Percentiles rank a stretch among this genome's conserved stretches.
phyloP scores from a whole-genome alignment of 768 basidiomycete genomes.

The Postia placenta region DNA sequence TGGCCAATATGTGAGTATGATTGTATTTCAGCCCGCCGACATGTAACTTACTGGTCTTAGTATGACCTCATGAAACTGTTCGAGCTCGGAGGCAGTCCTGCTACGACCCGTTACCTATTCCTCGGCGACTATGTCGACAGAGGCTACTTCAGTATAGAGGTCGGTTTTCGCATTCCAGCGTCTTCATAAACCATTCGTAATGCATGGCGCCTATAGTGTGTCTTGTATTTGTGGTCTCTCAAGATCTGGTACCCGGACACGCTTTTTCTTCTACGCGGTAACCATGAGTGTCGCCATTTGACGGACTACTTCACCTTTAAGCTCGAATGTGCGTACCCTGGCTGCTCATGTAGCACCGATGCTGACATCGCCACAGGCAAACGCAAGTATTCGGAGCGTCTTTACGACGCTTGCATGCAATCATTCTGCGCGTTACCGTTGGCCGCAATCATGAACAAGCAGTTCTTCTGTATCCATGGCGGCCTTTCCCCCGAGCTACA shows the following conservation, averaged over 20 bases:
- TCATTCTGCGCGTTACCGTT: slow-evolving; percentile 94
- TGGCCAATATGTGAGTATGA: slow-evolving; percentile 87
- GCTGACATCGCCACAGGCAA: slow-evolving; percentile 53
- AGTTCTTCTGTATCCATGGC: slow-evolving; percentile 97
- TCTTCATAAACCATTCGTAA: too few relatives aligned
- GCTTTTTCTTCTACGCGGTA: slow-evolving; percentile 92
- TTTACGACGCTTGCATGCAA: slow-evolving; percentile 98
- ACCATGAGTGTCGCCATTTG: slow-evolving; percentile 97
- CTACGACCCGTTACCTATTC: slow-evolving; percentile 69
- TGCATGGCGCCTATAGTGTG: slow-evolving; percentile 73
- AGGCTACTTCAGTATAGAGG: slow-evolving; percentile 74
- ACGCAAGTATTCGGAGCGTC: slow-evolving; percentile 95
- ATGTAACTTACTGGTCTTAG: slow-evolving; percentile 24
- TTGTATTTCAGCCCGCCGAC: not conserved
- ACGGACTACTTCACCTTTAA: slow-evolving; percentile 99
- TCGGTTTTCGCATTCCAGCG: too few relatives aligned
- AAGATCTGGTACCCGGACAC: slow-evolving; percentile 99
- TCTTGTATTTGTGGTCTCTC: slow-evolving; percentile 94
- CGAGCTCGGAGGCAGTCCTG: slow-evolving; percentile 71
- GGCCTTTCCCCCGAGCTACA: slow-evolving; percentile 93
- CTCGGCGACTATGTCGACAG: slow-evolving; percentile 72
- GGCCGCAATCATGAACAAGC: slow-evolving; percentile 98
- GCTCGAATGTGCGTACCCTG: slow-evolving; percentile 74
- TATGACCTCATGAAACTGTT: slow-evolving; percentile 79
- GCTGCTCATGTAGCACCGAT: not conserved